Conservation (phyloP, 331 rosid genomes). For the Arachis monticola region DNA sequence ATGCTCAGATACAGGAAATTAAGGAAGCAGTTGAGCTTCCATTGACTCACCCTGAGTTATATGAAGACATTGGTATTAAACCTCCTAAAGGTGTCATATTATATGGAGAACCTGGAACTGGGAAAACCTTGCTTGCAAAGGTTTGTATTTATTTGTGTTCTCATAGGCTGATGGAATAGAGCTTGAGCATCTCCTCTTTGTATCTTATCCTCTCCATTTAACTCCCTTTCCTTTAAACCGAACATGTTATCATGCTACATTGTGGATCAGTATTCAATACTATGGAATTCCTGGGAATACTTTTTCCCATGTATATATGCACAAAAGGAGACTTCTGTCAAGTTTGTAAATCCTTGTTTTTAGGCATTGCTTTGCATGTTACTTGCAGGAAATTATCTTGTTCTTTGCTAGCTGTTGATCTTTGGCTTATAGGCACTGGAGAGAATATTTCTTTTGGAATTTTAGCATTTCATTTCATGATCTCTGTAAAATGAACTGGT, state of each 20-base stretch:
- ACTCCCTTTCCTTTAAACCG: neutral
- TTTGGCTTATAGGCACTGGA: slow-evolving; percentile 2
- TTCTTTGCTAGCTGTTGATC: slow-evolving; percentile 6
- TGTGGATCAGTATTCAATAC: neutral
- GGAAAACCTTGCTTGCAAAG: slow-evolving; percentile 97
- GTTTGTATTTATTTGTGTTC: slow-evolving; percentile 40
- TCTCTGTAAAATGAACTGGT: neutral
- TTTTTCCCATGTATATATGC: neutral
- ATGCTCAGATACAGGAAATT: slow-evolving; percentile 97
- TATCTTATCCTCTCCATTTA: neutral
- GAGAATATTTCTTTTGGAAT: neutral
- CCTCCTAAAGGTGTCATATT: slow-evolving; percentile 96
- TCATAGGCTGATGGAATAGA: neutral
- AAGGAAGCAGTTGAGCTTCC: slow-evolving; percentile 99
- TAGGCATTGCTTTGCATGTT: slow-evolving; percentile 25
- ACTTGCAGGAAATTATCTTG: neutral
- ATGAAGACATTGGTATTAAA: slow-evolving; percentile 96
- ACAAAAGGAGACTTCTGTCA: slow-evolving; percentile 5
- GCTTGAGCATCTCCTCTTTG: neutral
- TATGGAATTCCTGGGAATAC: slow-evolving; percentile 7
- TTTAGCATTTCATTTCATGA: neutral
- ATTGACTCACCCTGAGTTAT: slow-evolving; percentile 89
- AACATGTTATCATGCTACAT: slow-evolving; percentile 3
- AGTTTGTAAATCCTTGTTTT: slow-evolving; percentile 2
- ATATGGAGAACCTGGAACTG: slow-evolving; percentile 98